Evolutionary conservation across 305 asterid genomes (phyloP).

Genomic region (Rubia peregrina): DNA sequence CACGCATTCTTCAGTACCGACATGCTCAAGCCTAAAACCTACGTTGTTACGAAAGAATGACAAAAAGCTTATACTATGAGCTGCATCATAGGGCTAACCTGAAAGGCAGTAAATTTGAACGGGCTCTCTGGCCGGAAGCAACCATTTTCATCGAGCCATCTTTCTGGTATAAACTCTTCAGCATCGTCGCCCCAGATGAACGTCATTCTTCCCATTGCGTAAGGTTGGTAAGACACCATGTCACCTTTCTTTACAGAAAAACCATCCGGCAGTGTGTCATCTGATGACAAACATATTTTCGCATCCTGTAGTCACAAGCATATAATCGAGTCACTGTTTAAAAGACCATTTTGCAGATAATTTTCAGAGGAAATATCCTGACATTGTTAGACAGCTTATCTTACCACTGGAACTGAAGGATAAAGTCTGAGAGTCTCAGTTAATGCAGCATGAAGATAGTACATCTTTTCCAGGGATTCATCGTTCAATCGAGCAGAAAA

Average conservation of each 20-base stretch:
- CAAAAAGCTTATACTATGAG: background rate
- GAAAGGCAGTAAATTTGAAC: constrained; percentile 68
- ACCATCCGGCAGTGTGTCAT: constrained; percentile 64
- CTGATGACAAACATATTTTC: constrained; percentile 49
- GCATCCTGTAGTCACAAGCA: constrained; percentile 33
- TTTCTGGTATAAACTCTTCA: constrained; percentile 52
- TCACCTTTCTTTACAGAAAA: constrained; percentile 55
- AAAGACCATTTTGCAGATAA: background rate
- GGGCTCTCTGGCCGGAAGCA: constrained; percentile 51
- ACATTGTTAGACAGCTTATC: constrained; percentile 8
- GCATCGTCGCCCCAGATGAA: constrained; percentile 75
- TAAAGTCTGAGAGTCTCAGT: constrained; percentile 69
- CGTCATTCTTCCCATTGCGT: constrained; percentile 75
- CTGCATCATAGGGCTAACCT: constrained; percentile 32
- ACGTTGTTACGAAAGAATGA: too few species aligned
- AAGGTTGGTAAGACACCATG: constrained; percentile 55
- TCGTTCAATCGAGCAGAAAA: constrained; percentile 40
- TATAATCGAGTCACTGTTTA: background rate
- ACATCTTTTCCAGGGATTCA: constrained; percentile 55
- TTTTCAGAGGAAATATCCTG: too few species aligned
- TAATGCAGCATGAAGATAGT: constrained; percentile 61
- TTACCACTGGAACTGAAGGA: constrained; percentile 80
- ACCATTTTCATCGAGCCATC: constrained; percentile 65
- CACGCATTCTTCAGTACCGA: too few species aligned
- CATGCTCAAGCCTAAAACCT: too few species aligned